phyloP scores from a whole-genome alignment of 2,329 filamentous ascomycete species.

The Dothideomycetes sp. region DNA sequence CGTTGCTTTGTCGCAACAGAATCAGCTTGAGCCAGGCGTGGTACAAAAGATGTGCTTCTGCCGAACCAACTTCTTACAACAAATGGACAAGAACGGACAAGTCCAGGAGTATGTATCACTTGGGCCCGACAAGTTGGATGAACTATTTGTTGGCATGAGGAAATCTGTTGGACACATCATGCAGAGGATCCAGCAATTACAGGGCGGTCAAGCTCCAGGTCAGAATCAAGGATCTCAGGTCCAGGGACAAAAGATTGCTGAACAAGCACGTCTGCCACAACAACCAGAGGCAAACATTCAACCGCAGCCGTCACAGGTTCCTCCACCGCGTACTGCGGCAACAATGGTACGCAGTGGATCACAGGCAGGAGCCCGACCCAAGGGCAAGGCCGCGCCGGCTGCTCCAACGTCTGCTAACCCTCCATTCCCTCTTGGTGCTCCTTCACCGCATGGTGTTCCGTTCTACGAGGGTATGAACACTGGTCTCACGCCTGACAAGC shows the following conservation, averaged over 20 bases:
- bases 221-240: no score
- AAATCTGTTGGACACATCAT: constrained; percentile 18
- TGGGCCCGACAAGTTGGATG: constrained; percentile 13
- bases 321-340: constrained; percentile 4
- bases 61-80: constrained; percentile 15
- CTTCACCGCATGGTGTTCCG: constrained; percentile 46
- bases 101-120: constrained; percentile 20
- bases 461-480: constrained; percentile 40
- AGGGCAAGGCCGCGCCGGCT: constrained; percentile 28
- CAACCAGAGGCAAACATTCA: constrained; percentile 9
- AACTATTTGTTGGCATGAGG: constrained; percentile 14
- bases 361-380: constrained; percentile 8
- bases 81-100: constrained; percentile 16
- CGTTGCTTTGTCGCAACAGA: constrained; percentile 6
- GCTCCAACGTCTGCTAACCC: constrained; percentile 41
- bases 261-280: no score
- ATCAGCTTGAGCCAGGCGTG: constrained; percentile 4
- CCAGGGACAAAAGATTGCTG: no score
- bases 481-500: constrained; percentile 43
- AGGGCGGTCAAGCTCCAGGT: no score
- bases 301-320: constrained; percentile 8
- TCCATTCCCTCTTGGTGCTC: constrained; percentile 39
- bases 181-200: constrained; percentile 13
- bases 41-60: constrained; percentile 14
- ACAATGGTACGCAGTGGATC: constrained; percentile 7